Conservation (phyloP, 106 monocot species). For the Dendrobium chrysotoxum region DNA sequence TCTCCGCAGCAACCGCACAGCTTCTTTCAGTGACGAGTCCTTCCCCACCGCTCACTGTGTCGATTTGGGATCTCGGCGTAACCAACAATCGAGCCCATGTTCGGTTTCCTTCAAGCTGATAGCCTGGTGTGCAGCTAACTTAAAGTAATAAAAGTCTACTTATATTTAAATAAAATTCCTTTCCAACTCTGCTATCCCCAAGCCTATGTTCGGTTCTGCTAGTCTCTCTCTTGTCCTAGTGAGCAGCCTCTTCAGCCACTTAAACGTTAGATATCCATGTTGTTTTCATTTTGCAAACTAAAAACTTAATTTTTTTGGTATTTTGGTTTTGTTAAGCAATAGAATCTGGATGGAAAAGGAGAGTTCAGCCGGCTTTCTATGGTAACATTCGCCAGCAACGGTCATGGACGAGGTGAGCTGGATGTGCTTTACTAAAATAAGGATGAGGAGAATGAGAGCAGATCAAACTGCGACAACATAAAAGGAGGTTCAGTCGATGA, state of each 20-base stretch:
- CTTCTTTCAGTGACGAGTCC: too few species aligned
- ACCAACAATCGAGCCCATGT: too few species aligned
- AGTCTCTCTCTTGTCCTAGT: slow-evolving; percentile 51
- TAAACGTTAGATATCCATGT: background rate
- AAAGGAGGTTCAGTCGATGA: slow-evolving; percentile 72
- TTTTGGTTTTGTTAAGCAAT: background rate
- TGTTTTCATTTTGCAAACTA: background rate
- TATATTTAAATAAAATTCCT: too few species aligned
- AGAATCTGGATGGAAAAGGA: slow-evolving; percentile 8
- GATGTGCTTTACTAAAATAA: slow-evolving; percentile 4
- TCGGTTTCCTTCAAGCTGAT: too few species aligned
- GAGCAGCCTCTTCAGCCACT: background rate
- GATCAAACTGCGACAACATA: slow-evolving; percentile 34
- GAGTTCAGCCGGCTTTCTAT: background rate
- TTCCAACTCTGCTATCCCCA: slow-evolving; percentile 11
- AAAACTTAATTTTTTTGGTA: background rate
- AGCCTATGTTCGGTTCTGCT: slow-evolving; percentile 38
- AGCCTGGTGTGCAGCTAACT: too few species aligned
- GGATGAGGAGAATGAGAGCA: slow-evolving; percentile 47
- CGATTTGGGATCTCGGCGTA: too few species aligned
- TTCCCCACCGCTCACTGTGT: too few species aligned
- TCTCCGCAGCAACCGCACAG: too few species aligned
- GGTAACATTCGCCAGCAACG: background rate
- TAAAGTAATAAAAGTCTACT: too few species aligned
- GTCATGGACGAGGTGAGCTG: background rate